Evolutionary conservation across 441 rosid genomes (phyloP), one percentile per base, ranked within the genome.

Genomic region (Adansonia madagascariensis): DNA sequence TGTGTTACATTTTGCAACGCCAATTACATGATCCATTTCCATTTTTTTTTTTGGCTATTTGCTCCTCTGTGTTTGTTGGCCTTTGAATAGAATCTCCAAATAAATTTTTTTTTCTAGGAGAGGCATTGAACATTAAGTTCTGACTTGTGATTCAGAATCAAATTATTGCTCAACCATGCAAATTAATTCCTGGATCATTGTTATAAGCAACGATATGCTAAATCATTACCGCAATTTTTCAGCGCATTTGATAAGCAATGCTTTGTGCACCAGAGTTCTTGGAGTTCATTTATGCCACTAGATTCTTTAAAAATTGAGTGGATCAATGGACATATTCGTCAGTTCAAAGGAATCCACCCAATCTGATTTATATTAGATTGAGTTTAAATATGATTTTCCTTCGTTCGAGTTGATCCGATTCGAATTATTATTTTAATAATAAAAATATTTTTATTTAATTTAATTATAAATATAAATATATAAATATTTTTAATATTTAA

Each of bases 141-240:
- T 27, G 44, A 61, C 75, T 6, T 77, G 68, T 77, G 53, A 78
- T 76, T 59, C 50, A n/a, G 17, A 53, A 64, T 60, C 31, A 22
- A 17, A 70, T 52, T 41, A 24, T 61, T 70, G 77, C 64, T 70
- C 60, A 70, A 70, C 55, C 3, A 27, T 27, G n/a, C 47, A 39
- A 70, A 46, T 68, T 17, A 39, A 72, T 55, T 72, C 31, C 60
- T 80, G 53, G 47, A 66, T 46, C 8, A 27, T 43, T 41, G 5
- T 70, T 70, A 3, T 62, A 35, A 71, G 31, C 49, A 71, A 49
- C 22, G 14, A 41, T 24, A 55, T 55, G 52, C 70, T 41, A 12
- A 60, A 55, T 24, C 47, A 12, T 44, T 66, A 44, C 6, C n/a
- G 4, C 31, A 14, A 7, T 72, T 71, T 71, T 63, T 53, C 47